Percentiles rank a stretch among this genome's conserved stretches.
phyloP scores from a whole-genome alignment of 2,329 filamentous ascomycete species.

The Nemania diffusa region DNA sequence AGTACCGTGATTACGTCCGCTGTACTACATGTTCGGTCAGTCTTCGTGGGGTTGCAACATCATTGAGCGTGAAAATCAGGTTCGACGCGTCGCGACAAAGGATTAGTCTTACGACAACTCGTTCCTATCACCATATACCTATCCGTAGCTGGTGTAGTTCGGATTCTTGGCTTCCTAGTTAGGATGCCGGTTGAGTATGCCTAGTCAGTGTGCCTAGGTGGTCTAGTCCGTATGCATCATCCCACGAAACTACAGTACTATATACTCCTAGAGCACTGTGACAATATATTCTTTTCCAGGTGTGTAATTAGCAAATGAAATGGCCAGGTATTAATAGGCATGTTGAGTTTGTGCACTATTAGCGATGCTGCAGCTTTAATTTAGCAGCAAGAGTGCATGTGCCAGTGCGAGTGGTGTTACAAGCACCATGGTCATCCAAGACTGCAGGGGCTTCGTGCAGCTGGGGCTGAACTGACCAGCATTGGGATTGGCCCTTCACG shows the following conservation, averaged over 20 bases:
- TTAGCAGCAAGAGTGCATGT: too few relatives aligned
- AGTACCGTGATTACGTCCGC: neutral
- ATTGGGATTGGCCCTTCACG: constrained; percentile 15
- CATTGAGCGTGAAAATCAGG: neutral
- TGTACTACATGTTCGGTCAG: too few relatives aligned
- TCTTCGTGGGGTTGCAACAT: neutral
- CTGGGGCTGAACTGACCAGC: constrained; percentile 22
- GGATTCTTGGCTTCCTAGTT: neutral
- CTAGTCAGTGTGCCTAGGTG: neutral
- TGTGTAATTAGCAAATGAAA: neutral
- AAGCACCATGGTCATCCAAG: neutral
- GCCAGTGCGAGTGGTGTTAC: neutral
- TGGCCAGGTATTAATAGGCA: neutral
- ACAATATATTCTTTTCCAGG: neutral
- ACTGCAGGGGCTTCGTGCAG: constrained; percentile 13
- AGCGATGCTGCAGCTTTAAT: too few relatives aligned
- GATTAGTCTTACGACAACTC: too few relatives aligned
- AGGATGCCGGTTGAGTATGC: too few relatives aligned
- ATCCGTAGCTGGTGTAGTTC: neutral
- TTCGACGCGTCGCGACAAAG: neutral
- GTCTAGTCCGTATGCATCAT: too few relatives aligned
- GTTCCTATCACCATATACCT: too few relatives aligned
- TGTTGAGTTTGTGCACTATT: neutral
- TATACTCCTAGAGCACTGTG: neutral
- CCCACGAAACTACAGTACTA: neutral